phyloP scores from a whole-genome alignment of 2,329 filamentous ascomycete species.

The Apiospora arundinis region DNA sequence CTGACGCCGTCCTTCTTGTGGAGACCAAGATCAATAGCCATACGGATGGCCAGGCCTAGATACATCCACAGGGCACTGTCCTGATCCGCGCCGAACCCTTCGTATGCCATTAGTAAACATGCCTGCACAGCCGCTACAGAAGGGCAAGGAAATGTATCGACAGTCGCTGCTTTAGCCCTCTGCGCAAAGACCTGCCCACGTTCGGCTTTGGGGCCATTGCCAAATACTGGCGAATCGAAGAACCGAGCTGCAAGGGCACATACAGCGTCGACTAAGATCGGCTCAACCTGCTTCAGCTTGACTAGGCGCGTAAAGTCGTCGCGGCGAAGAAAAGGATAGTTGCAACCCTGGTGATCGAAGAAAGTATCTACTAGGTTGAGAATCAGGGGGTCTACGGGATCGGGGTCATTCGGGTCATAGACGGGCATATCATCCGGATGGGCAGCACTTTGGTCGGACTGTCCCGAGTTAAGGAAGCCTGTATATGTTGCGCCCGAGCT shows the following conservation, averaged over 20 bases:
- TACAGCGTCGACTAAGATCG: conserved; percentile 85
- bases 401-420: conserved; percentile 75
- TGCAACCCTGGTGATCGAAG: conserved; percentile 82
- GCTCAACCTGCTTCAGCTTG: conserved; percentile 80
- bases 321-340: conserved; percentile 81
- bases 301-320: conserved; percentile 77
- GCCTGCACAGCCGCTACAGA: conserved; percentile 85
- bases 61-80: conserved; percentile 96
- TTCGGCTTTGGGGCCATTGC: conserved; percentile 64
- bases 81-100: conserved; percentile 86
- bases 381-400: conserved; percentile 77
- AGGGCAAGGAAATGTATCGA: conserved; percentile 83
- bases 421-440: conserved; percentile 66
- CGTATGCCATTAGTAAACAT: conserved; percentile 83
- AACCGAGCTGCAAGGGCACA: conserved; percentile 85
- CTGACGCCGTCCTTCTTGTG: conserved; percentile 80
- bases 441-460: conserved; percentile 50
- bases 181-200: conserved; percentile 81
- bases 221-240: conserved; percentile 65
- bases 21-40: conserved; percentile 81
- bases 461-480: conserved; percentile 47
- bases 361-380: conserved; percentile 80
- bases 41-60: conserved; percentile 82
- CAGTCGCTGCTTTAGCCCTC: conserved; percentile 80
- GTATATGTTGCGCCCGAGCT: conserved; percentile 44